Conservation (phyloP, 2,329 filamentous ascomycete genomes). For the Fusarium sp. region DNA sequence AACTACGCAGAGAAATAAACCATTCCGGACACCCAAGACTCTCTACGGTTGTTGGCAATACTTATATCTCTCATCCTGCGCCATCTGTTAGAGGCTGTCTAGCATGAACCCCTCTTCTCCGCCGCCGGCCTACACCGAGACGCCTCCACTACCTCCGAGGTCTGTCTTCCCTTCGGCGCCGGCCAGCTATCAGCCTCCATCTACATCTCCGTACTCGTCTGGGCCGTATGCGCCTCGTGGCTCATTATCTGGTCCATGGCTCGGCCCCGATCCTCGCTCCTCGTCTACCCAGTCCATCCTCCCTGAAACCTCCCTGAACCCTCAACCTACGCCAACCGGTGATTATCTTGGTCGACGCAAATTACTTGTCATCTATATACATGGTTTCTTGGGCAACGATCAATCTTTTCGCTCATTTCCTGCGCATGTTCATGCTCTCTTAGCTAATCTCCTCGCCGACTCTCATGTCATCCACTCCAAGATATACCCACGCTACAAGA, state of each 20-base stretch:
- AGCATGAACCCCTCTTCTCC: constrained; percentile 22
- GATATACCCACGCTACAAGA: constrained; percentile 82
- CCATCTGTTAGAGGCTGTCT: constrained; percentile 3
- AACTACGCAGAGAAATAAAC: neutral
- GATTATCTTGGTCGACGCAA: constrained; percentile 54
- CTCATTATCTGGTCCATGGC: constrained; percentile 23
- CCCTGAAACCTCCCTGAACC: constrained; percentile 36
- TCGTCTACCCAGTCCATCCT: constrained; percentile 59
- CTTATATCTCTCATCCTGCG: neutral
- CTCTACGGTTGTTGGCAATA: neutral
- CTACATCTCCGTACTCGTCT: constrained; percentile 3
- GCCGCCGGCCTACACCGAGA: constrained; percentile 31
- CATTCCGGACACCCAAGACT: neutral
- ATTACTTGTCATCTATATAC: constrained; percentile 83
- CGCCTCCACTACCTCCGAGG: constrained; percentile 27
- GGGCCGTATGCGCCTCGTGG: constrained; percentile 2
- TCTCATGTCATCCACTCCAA: constrained; percentile 87
- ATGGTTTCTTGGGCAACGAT: constrained; percentile 90
- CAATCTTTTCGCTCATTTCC: constrained; percentile 89
- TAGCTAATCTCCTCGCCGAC: constrained; percentile 72
- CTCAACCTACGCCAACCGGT: constrained; percentile 4
- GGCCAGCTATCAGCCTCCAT: constrained; percentile 9
- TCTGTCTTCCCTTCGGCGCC: constrained; percentile 17
- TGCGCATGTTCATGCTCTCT: constrained; percentile 81
- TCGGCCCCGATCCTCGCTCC: constrained; percentile 55